Evolutionary conservation across 345 rosid species (phyloP).

Genomic region (Sisymbrium altissimum): DNA sequence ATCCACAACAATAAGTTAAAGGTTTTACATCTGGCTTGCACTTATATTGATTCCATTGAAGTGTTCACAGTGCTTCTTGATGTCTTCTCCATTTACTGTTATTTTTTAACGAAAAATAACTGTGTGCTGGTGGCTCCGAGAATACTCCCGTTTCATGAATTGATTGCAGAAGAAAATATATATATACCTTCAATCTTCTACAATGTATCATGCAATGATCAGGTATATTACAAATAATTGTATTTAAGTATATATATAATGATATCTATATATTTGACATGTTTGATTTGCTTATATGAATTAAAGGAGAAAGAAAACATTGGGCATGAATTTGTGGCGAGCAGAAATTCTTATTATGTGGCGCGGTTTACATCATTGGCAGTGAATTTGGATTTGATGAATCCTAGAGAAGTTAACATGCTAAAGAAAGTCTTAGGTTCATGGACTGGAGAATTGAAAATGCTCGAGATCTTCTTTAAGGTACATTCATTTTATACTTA

Average conservation of each 20-base stretch:
- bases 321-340: neutral
- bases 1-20: slow-evolving; percentile 10
- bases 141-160: neutral
- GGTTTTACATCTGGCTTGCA: neutral
- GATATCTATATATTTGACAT: neutral
- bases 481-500: neutral
- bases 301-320: slow-evolving; percentile 1
- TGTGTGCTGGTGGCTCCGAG: neutral
- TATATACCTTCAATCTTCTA: neutral
- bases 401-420: neutral
- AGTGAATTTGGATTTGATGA: slow-evolving; percentile 3
- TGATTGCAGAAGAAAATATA: no score
- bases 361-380: neutral
- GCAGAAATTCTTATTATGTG: neutral
- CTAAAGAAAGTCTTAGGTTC: neutral
- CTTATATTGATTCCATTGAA: neutral
- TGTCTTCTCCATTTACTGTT: neutral
- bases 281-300: neutral
- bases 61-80: neutral
- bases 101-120: neutral
- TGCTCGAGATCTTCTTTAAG: slow-evolving; percentile 4
- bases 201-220: neutral
- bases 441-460: neutral
- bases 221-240: neutral
- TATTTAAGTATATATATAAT: no score